Base-by-base conservation (phyloP, 495 filamentous ascomycete species). In the Usnea hakonensis region DNA sequence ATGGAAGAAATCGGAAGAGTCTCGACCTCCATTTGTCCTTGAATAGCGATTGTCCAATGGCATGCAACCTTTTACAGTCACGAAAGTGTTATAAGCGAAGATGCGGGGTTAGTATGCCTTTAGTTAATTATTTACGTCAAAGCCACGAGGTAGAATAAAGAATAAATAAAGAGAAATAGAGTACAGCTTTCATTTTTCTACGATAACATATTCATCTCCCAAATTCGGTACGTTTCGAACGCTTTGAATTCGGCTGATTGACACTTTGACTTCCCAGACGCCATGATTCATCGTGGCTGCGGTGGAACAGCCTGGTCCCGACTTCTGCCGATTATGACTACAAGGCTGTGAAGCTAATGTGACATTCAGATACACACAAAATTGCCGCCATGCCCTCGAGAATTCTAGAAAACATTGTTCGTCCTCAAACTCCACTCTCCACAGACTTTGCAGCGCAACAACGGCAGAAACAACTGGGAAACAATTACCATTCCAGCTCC, bases 401-500 rank as follows among this genome's bases (percentile, higher is more conserved):
- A 43, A 56, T 63, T 33, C 43, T 48, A 23, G 75, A 76, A 77
- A 74, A 74, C 70, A 71, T 70, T 41, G 60, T 64, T 68, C 70
- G 73, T 72, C 73, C 81, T 63, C 57, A 67, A 40, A 78, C 77
- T 70, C 80, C 78, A 73, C 69, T 83, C 63, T 68, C 76, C 58
- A 71, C 79, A 68, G 81, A 85, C 74, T 85, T 85, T 76, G 74
- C 78, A 67, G 74, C 79, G 73, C 83, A 85, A 63, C 81, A 84
- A 68, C 68, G 83, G 64, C 72, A 76, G 63, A 85, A 85, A 71
- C 84, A 86, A 71, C 75, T 80, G 61, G 78, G 79, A 63, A 82
- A 78, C 73, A 85, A 87, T 68, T 88, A 82, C 72, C 83, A 87
- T 68, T 85, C 83, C 50, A 78, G 76, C 68, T 79, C 78, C 58